A percentile compares a stretch with the other conserved stretches of the same genome.
Evolutionary conservation across 148 eudicot species (phyloP).

Genomic region (Chenopodium suecicum): DNA sequence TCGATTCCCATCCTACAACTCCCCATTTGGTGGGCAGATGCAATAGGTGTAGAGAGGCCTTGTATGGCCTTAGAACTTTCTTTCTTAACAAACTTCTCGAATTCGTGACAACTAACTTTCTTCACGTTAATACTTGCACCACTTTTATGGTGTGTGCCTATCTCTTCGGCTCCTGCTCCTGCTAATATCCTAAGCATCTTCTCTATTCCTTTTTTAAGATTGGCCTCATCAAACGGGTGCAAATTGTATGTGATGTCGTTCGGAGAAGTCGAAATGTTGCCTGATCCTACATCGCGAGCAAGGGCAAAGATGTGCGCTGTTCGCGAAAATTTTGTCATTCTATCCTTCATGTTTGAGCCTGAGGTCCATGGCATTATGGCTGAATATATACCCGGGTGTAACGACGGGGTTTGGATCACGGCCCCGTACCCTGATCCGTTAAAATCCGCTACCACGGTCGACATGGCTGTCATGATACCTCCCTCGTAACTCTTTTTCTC

Average conservation of each 20-base stretch:
- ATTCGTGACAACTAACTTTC: conserved; percentile 37
- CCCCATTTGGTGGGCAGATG: conserved; percentile 89
- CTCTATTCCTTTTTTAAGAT: conserved; percentile 45
- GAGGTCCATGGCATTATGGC: conserved; percentile 60
- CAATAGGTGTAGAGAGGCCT: conserved; percentile 33
- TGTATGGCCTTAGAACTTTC: conserved; percentile 46
- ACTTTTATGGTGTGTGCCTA: conserved; percentile 58
- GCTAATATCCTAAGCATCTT: conserved; percentile 62
- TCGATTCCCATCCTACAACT: conserved; percentile 71
- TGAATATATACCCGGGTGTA: conserved; percentile 74
- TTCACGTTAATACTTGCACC: conserved; percentile 50
- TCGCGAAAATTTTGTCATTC: conserved; percentile 67
- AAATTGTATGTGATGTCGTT: conserved; percentile 43
- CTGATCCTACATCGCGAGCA: conserved; percentile 62
- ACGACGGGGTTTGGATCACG: conserved; percentile 62
- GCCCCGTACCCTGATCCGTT: conserved; percentile 49
- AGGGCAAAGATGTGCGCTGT: conserved; percentile 64
- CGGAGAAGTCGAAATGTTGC: conserved; percentile 33
- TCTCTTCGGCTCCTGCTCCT: conserved; percentile 79
- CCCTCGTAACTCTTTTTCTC: conserved; percentile 61
- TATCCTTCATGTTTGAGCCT: conserved; percentile 43
- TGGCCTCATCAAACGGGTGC: conserved; percentile 36
- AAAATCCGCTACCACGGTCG: conserved; percentile 23
- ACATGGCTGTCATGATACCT: conserved; percentile 73
- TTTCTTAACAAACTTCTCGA: conserved; percentile 60